These are phyloP conservation scores for Colletotrichum acutatum DNA, from an alignment of 2,329 filamentous ascomycete genomes.

Conservation along the genomic window DNA sequence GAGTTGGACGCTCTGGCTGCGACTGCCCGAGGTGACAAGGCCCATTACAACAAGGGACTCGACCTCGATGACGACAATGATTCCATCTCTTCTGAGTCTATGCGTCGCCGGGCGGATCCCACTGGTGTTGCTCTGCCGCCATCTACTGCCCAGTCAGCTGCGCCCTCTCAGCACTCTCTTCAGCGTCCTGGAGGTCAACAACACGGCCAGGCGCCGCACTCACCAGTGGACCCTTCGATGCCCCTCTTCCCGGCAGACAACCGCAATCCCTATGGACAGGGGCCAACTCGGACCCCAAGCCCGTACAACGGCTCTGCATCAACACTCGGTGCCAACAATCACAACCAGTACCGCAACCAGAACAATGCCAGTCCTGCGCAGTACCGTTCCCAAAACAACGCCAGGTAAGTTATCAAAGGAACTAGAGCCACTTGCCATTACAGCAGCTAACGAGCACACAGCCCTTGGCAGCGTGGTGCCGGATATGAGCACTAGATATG, in stretches of 20 bases:
- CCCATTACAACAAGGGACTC: constrained; percentile 50
- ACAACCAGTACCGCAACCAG: constrained; percentile 42
- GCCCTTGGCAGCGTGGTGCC: constrained; percentile 58
- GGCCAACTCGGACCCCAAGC: constrained; percentile 49
- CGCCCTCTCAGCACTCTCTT: constrained; percentile 39
- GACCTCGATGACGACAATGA: constrained; percentile 56
- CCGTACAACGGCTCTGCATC: constrained; percentile 46
- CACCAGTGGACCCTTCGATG: constrained; percentile 55
- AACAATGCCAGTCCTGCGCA: constrained; percentile 48
- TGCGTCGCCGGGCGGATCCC: constrained; percentile 48
- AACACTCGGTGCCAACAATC: constrained; percentile 41
- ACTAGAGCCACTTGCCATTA: constrained; percentile 15
- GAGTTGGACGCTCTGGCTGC: constrained; percentile 91
- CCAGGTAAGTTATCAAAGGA: constrained; percentile 46
- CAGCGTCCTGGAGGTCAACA: constrained; percentile 37
- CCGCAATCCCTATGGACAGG: constrained; percentile 36
- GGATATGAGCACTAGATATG: constrained; percentile 51
- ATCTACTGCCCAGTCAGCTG: constrained; percentile 36
- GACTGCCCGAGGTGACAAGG: constrained; percentile 84
- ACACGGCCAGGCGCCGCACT: constrained; percentile 44
- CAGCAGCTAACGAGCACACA: constrained; percentile 33
- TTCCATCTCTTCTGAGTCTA: constrained; percentile 51
- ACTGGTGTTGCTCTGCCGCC: constrained; percentile 40
- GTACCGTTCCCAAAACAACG: constrained; percentile 51
- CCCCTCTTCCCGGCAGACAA: constrained; percentile 54